phyloP scores from a whole-genome alignment of 208 protist genomes.

The Zelonia costaricensis region DNA sequence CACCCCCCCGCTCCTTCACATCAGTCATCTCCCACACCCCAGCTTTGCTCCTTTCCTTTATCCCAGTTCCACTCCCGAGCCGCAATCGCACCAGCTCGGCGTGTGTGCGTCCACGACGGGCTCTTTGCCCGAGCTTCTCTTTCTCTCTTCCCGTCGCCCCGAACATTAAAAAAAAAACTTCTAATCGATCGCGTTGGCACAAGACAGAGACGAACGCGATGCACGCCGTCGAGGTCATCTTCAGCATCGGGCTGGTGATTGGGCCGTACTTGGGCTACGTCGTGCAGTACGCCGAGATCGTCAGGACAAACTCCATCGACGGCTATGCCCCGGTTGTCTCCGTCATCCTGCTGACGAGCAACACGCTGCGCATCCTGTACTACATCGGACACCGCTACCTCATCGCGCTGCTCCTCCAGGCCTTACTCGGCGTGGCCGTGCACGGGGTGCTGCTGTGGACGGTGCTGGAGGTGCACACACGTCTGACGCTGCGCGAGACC shows the following conservation, averaged over 20 bases:
- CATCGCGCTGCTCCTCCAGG: constrained; percentile 65
- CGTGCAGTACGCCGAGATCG: constrained; percentile 57
- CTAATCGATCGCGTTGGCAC: too few species aligned
- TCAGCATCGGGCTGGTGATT: constrained; percentile 59
- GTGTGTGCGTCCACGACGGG: too few species aligned
- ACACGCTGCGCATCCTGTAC: constrained; percentile 80
- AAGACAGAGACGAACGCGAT: too few species aligned
- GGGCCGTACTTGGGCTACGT: constrained; percentile 74
- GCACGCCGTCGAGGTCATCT: constrained; percentile 14
- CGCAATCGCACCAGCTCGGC: too few species aligned
- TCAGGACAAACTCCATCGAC: constrained; percentile 31
- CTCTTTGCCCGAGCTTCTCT: too few species aligned
- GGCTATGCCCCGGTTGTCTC: constrained; percentile 77
- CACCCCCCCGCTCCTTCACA: too few species aligned
- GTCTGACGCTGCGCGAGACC: constrained; percentile 10
- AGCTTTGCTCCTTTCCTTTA: too few species aligned
- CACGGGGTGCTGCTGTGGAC: constrained; percentile 52
- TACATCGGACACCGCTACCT: constrained; percentile 65
- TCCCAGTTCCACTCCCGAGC: too few species aligned
- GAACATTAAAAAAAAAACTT: neutral
- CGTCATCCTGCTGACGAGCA: constrained; percentile 72
- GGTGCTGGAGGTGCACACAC: constrained; percentile 41
- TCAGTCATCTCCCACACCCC: too few species aligned
- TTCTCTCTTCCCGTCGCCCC: neutral
- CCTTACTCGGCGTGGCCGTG: constrained; percentile 50